Percentiles rank a stretch among this genome's conserved stretches.
These are phyloP conservation scores for Sungouiella blattae DNA, from an alignment of 805 yeast species.

Conservation along the genomic window DNA sequence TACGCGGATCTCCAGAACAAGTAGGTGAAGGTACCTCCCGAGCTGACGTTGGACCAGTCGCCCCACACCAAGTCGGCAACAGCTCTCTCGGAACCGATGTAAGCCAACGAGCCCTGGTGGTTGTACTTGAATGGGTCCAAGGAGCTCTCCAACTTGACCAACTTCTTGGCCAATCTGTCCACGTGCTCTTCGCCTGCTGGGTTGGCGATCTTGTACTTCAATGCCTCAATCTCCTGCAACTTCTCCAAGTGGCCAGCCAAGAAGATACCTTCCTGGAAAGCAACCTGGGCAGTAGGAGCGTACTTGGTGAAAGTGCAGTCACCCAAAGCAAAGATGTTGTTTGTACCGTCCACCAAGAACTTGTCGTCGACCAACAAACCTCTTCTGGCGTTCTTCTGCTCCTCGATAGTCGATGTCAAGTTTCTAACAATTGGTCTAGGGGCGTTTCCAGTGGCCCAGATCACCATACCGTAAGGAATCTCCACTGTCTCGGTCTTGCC, in stretches of 20 bases:
- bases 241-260: slow-evolving; percentile 70
- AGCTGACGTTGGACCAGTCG: slow-evolving; percentile 72
- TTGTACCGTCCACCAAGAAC: slow-evolving; percentile 71
- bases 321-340: slow-evolving; percentile 84
- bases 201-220: slow-evolving; percentile 43
- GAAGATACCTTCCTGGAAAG: slow-evolving; percentile 88
- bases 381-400: slow-evolving; percentile 81
- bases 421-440: slow-evolving; percentile 72
- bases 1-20: slow-evolving; percentile 95
- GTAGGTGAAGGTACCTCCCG: slow-evolving; percentile 85
- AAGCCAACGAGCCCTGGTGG: slow-evolving; percentile 92
- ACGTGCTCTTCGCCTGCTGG: slow-evolving; percentile 40
- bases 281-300: slow-evolving; percentile 97
- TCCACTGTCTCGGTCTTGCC: slow-evolving; percentile 59
- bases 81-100: slow-evolving; percentile 90
- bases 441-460: slow-evolving; percentile 98
- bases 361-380: slow-evolving; percentile 85
- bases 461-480: slow-evolving; percentile 87
- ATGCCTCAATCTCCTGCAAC: slow-evolving; percentile 57
- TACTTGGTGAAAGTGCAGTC: slow-evolving; percentile 90
- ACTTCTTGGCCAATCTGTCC: slow-evolving; percentile 44
- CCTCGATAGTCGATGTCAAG: slow-evolving; percentile 65
- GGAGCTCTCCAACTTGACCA: slow-evolving; percentile 39
- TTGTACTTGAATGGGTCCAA: slow-evolving; percentile 69
- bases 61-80: slow-evolving; percentile 86